These are phyloP conservation scores for Ceratocystis alfenasii DNA, from an alignment of 2,329 filamentous ascomycete species.

Conservation along the genomic window DNA sequence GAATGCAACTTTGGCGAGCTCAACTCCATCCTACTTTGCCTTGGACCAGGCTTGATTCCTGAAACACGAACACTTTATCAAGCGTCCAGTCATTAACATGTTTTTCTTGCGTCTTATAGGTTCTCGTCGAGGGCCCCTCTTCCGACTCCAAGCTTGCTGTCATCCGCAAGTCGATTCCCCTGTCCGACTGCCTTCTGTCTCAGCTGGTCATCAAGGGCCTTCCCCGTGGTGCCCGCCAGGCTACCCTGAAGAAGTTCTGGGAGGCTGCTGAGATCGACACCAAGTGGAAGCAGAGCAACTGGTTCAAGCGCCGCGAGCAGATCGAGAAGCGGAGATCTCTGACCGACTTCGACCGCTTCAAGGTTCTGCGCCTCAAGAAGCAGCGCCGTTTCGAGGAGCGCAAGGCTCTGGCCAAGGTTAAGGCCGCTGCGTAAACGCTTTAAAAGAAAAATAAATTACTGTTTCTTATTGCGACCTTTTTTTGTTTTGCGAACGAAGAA, in stretches of 20 bases:
- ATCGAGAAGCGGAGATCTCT: conserved; percentile 77
- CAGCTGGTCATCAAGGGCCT: conserved; percentile 77
- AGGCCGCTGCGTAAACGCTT: conserved; percentile 58
- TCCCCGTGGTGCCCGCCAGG: conserved; percentile 71
- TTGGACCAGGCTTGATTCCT: background rate
- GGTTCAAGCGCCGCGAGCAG: conserved; percentile 86
- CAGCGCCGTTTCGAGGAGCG: conserved; percentile 96
- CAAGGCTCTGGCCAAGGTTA: conserved; percentile 91
- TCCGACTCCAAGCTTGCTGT: conserved; percentile 67
- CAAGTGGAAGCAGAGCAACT: conserved; percentile 85
- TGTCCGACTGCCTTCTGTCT: conserved; percentile 78
- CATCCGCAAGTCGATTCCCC: conserved; percentile 73
- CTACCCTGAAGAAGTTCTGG: conserved; percentile 78
- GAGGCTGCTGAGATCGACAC: conserved; percentile 80
- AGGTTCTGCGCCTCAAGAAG: conserved; percentile 99
- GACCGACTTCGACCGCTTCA: conserved; percentile 99
- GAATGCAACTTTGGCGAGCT: too few relatives aligned
- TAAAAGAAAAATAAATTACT: conserved; percentile 31
- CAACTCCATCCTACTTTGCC: background rate
- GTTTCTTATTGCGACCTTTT: conserved; percentile 24
- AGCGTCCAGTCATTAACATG: conserved; percentile 15
- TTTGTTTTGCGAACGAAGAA: conserved; percentile 18
- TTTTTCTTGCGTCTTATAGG: conserved; percentile 41
- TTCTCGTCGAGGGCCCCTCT: conserved; percentile 89
- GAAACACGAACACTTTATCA: background rate